phyloP scores from a whole-genome alignment of 2,329 filamentous ascomycete species.

The Tolypocladium guangdongense region DNA sequence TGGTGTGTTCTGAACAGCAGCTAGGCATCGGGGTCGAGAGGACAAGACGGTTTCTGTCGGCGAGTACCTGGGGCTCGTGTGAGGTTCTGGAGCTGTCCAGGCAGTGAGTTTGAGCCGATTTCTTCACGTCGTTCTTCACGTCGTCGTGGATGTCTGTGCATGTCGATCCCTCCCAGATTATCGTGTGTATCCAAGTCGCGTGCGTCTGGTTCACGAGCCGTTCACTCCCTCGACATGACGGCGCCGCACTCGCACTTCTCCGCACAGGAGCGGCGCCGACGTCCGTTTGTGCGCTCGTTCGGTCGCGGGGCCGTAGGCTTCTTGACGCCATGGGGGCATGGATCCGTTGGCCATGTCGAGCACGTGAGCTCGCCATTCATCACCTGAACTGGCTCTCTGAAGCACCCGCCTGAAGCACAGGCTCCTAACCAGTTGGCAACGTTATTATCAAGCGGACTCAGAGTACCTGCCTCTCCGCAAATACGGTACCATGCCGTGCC shows the following conservation, averaged over 20 bases:
- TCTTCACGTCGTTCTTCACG: rapidly evolving
- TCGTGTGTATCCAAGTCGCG: rapidly evolving
- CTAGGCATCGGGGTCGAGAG: background rate
- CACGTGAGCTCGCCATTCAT: too few relatives aligned
- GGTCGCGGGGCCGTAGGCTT: too few relatives aligned
- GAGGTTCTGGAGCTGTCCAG: background rate
- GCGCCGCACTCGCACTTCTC: constrained; percentile 25
- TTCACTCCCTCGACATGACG: constrained; percentile 25
- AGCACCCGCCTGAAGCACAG: too few relatives aligned
- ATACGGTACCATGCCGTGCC: background rate
- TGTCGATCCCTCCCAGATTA: background rate
- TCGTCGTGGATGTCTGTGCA: background rate
- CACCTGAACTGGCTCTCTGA: too few relatives aligned
- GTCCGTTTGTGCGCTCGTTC: too few relatives aligned
- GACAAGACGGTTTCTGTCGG: background rate
- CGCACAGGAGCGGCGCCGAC: too few relatives aligned
- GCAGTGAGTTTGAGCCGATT: background rate
- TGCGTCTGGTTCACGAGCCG: background rate
- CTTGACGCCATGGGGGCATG: too few relatives aligned
- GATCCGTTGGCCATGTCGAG: too few relatives aligned
- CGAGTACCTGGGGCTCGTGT: background rate
- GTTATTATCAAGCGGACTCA: too few relatives aligned
- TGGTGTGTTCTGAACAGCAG: background rate
- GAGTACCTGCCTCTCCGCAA: background rate
- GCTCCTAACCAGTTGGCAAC: too few relatives aligned